Percentiles rank a stretch among this genome's conserved stretches.
Conservation (phyloP, 371 early-diverging fungal genomes). For the Mucor velutinosus region DNA sequence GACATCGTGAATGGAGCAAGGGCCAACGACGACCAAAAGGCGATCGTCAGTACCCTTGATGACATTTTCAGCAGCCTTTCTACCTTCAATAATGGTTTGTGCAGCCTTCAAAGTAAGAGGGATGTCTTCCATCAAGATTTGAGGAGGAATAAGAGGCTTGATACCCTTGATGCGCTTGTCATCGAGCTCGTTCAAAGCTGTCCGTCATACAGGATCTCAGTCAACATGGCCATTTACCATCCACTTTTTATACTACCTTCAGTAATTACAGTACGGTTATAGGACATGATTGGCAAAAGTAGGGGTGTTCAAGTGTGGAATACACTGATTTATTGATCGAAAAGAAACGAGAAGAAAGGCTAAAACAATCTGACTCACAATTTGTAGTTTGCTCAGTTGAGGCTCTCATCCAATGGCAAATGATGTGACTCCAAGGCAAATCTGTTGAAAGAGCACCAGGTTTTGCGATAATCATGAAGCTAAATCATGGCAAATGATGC, state of each 20-base stretch:
- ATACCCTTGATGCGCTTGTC: slow-evolving; percentile 89
- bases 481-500: background rate
- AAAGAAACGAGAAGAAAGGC: background rate
- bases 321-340: background rate
- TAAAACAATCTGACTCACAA: slow-evolving; percentile 21
- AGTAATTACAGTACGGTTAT: slow-evolving; percentile 24
- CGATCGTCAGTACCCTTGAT: slow-evolving; percentile 79
- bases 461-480: background rate
- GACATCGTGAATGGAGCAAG: slow-evolving; percentile 90
- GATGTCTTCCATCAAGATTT: slow-evolving; percentile 90
- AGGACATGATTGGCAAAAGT: slow-evolving; percentile 18
- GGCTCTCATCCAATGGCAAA: slow-evolving; percentile 10
- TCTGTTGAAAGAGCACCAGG: background rate
- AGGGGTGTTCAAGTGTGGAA: background rate
- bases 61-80: slow-evolving; percentile 68
- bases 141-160: slow-evolving; percentile 93
- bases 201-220: background rate
- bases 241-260: slow-evolving; percentile 18
- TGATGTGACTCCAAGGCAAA: background rate
- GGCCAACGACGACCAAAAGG: slow-evolving; percentile 88
- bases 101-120: slow-evolving; percentile 66
- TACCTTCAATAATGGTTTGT: slow-evolving; percentile 52
- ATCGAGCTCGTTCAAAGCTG: slow-evolving; percentile 90
- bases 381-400: background rate
- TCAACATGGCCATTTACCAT: background rate